phyloP scores from a whole-genome alignment of 495 filamentous ascomycete genomes.

The Neurospora hispaniola region DNA sequence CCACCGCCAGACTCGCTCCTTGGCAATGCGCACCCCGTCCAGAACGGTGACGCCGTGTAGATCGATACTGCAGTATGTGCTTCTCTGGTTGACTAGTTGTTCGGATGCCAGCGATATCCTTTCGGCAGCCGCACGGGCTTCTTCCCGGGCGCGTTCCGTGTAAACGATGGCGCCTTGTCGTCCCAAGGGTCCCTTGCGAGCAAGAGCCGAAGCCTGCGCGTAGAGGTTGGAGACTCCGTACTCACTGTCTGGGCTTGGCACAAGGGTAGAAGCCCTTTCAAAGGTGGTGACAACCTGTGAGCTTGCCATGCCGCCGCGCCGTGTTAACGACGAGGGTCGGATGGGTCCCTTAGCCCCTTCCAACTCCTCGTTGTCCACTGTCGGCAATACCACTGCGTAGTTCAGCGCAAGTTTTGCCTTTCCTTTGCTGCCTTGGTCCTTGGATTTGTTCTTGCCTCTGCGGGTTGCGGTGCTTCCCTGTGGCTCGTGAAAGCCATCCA shows the following conservation, averaged over 20 bases:
- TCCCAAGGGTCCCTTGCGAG: slow-evolving; percentile 28
- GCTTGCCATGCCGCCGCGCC: neutral
- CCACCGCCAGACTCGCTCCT: slow-evolving; percentile 58
- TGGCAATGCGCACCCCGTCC: slow-evolving; percentile 67
- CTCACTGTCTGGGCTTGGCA: neutral
- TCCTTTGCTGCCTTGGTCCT: neutral
- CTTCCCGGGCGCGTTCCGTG: slow-evolving; percentile 22
- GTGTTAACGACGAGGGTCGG: neutral
- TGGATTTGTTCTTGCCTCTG: slow-evolving; percentile 33
- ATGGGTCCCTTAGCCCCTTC: slow-evolving; percentile 17
- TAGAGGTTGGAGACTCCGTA: slow-evolving; percentile 8
- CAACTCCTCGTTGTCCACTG: slow-evolving; percentile 12
- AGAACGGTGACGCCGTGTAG: slow-evolving; percentile 75
- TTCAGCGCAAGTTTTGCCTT: slow-evolving; percentile 8
- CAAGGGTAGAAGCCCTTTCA: neutral
- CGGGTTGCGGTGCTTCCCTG: slow-evolving; percentile 24
- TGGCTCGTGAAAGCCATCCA: slow-evolving; percentile 64
- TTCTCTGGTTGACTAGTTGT: slow-evolving; percentile 49
- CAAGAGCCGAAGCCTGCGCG: slow-evolving; percentile 21
- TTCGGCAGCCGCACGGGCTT: slow-evolving; percentile 13
- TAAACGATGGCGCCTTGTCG: slow-evolving; percentile 30
- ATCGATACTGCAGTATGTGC: slow-evolving; percentile 49
- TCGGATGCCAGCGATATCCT: slow-evolving; percentile 37
- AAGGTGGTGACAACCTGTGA: neutral
- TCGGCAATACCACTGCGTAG: slow-evolving; percentile 15